Percentiles rank a stretch among this genome's conserved stretches.
Evolutionary conservation across 305 asterid genomes (phyloP).

Genomic region (Fraxinus albicans): DNA sequence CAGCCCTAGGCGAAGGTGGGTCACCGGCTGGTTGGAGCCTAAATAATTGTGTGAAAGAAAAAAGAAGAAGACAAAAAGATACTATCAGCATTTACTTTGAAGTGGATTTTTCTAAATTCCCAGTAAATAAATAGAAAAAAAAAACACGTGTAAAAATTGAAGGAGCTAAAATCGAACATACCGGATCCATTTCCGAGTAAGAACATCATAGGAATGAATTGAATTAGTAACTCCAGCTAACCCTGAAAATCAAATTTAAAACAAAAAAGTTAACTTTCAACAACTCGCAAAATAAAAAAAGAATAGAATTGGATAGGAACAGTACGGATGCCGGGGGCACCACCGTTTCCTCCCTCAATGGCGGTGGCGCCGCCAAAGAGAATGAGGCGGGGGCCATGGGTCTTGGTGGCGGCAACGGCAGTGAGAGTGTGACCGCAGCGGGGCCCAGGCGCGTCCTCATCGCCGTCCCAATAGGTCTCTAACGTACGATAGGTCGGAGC

Average conservation of each 20-base stretch:
- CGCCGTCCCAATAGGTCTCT: constrained; percentile 47
- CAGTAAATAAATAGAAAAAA: neutral
- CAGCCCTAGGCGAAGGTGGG: constrained; percentile 99
- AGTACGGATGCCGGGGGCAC: constrained; percentile 52
- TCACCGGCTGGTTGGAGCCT: constrained; percentile 96
- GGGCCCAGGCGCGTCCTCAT: constrained; percentile 56
- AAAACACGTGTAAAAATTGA: neutral
- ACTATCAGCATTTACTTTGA: constrained; percentile 18
- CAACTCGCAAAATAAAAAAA: neutral
- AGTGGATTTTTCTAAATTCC: no score
- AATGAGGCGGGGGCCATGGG: constrained; percentile 47
- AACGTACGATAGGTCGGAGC: constrained; percentile 65
- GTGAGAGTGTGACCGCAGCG: constrained; percentile 52
- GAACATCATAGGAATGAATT: constrained; percentile 83
- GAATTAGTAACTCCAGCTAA: constrained; percentile 91
- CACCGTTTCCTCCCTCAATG: constrained; percentile 82
- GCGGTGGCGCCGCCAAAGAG: constrained; percentile 55
- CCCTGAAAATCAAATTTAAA: constrained; percentile 46
- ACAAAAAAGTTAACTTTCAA: neutral
- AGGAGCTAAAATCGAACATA: constrained; percentile 12
- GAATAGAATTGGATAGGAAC: neutral
- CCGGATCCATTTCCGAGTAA: constrained; percentile 95
- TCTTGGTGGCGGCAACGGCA: constrained; percentile 46
- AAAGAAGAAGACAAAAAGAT: neutral
- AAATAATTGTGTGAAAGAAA: constrained; percentile 16